Base-by-base conservation (phyloP, 352 stramenopile genomes). In the Phytopythium ostracodes region DNA sequence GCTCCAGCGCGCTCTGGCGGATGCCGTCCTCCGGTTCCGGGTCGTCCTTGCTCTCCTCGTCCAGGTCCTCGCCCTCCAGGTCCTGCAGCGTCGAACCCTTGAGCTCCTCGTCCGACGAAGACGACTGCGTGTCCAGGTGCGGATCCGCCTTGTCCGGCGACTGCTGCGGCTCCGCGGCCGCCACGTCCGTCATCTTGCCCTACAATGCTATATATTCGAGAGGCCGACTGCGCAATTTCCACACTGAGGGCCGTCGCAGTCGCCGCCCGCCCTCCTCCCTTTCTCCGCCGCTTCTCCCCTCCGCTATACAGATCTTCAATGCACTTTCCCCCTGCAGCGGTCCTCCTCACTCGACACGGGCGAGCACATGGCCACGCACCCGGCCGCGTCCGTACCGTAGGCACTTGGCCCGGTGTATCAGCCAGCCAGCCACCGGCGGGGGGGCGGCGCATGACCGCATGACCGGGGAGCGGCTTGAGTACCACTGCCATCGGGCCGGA, bases 81-180 rank as follows among this genome's bases (percentile, higher is more conserved):
- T 55, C 25, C 49, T 55, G 24, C 49, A 35, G 33, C 53, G 35
- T 22, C 36, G 53, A 46, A 36, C 24, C 68, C 14, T 61, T 72
- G n/a, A 62, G 54, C 14, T 72, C 65, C 29, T 66, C 65, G 61
- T 72, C 65, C 49, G 68, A 72, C 0, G 68, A 75, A 20, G 68
- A 69, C 58, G 68, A 70, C 59, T 70, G 68, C 61, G 65, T 63
- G 59, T 75, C 65, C 38, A 10, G 38, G 24, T 25, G 24, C 6
- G 14, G 40, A 1, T 29, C 51, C 18, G n/a, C 29, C 29, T 22
- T 31, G 55, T 20, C 11, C 38, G 55, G 15, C 55, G 18, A 22
- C 27, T 46, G 51, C 35, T 33, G 29, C 20, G 33, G 53, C 53
- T 59, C 31, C 9, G 38, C 24, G 7, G 12, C 7, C n/a, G 36